Evolutionary conservation across 495 filamentous ascomycete genomes (phyloP), one percentile per base, ranked within the genome.

Genomic region (Talaromyces nanjingensis): DNA sequence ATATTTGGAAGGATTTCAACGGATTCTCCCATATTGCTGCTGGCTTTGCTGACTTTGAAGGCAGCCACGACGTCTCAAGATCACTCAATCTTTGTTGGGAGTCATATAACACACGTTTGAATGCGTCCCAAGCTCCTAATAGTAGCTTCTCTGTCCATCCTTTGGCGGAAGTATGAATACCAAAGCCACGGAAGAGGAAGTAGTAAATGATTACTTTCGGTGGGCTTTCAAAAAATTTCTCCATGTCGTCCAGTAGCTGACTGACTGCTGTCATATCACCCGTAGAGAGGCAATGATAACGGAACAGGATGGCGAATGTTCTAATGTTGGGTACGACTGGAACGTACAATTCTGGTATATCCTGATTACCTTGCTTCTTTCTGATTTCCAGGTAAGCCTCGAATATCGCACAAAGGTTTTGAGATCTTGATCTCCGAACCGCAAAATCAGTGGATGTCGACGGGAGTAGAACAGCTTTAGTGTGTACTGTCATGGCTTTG

Each of bases 131-230:
- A 14, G 65, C 72, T 52, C 65, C 65, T 58, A 82, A 75, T 14
- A 93, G 78, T 45, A 80, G 78, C 65, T 79, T 73, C 18, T 77
- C 75, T 57, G 83, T 88, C 92, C 90, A 94, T 29, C 60, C 60
- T 25, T 62, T 49, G 22, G 11, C 22, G 33, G 42, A 22, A 1
- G 39, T 18, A 6, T 83, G 70, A 12, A 83, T 85, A 54, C 79
- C 77, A 71, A 96, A 97, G 5, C 88, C 89, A 65, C 88, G 86
- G 69, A 96, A 87, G 25, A 96, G 77, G 4, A 77, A 68, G 11
- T 77, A 63, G 52, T 77, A 81, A 31, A 81, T 70, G 61, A 81
- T 72, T 6, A 72, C 69, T 25, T 73, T 74, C 39, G 78, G 77
- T 16, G 78, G 78, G 24, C 73, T 67, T 1, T 63, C n/a, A 58